Percentiles rank a stretch among this genome's conserved stretches.
phyloP scores from a whole-genome alignment of 371 early-diverging fungal genomes.

The Mucor circinelloides region DNA sequence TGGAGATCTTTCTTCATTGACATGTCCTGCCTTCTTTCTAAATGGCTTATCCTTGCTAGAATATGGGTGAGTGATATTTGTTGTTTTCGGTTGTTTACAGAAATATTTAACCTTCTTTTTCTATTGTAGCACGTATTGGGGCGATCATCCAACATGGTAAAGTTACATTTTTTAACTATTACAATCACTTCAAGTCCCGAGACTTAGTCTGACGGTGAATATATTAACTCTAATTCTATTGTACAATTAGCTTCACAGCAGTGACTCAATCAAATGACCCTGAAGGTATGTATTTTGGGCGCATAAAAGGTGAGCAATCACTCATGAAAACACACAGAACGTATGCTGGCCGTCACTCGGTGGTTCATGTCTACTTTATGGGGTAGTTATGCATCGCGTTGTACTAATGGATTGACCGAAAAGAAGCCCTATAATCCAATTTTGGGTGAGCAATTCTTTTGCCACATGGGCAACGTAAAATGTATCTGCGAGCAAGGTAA shows the following conservation, averaged over 20 bases:
- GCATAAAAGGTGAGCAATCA: not conserved
- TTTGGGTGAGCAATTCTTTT: constrained; percentile 85
- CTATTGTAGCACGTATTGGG: constrained; percentile 25
- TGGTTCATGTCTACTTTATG: constrained; percentile 62
- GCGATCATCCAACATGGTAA: constrained; percentile 23
- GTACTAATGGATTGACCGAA: constrained; percentile 45
- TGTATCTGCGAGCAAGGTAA: constrained; percentile 65
- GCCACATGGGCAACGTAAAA: constrained; percentile 37
- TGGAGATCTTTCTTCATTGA: constrained; percentile 77
- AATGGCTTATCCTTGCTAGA: constrained; percentile 76
- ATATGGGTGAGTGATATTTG: constrained; percentile 61
- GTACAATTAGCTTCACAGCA: constrained; percentile 32
- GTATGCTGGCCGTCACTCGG: constrained; percentile 26
- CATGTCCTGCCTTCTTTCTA: constrained; percentile 78
- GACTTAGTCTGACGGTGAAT: not conserved
- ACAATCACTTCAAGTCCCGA: not conserved
- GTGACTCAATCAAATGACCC: constrained; percentile 52
- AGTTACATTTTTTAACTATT: too few relatives aligned
- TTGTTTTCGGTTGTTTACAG: not conserved
- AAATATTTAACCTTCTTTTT: not conserved
- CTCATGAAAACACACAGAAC: constrained; percentile 1
- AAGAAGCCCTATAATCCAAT: constrained; percentile 88
- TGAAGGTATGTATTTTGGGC: constrained; percentile 34
- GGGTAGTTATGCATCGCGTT: constrained; percentile 59
- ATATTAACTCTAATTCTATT: not conserved